Evolutionary conservation across 2,329 filamentous ascomycete genomes (phyloP).

Genomic region (Sclerotinia glacialis): DNA sequence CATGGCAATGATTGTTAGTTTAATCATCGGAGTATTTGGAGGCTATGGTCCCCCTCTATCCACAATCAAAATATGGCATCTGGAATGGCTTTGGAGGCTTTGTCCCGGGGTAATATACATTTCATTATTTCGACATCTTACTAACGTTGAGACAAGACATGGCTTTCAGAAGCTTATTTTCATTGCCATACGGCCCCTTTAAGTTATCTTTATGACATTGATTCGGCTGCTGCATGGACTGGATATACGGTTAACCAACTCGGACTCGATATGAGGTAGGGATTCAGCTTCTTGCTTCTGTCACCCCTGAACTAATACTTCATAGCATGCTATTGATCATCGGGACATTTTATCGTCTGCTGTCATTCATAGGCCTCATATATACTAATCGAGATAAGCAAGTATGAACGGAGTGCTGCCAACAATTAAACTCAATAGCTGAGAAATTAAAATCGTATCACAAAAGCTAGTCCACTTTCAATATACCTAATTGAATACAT

Average conservation of each 20-base stretch:
- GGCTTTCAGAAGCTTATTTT: background rate
- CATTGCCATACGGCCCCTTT: background rate
- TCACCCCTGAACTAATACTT: background rate
- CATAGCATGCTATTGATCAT: background rate
- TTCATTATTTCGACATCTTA: too few species aligned
- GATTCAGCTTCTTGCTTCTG: background rate
- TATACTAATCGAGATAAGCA: background rate
- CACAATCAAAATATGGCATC: background rate
- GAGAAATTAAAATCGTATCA: background rate
- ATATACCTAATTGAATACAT: background rate
- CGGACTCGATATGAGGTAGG: background rate
- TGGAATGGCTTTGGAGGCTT: background rate
- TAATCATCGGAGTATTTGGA: background rate
- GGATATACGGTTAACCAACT: background rate
- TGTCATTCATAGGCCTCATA: background rate
- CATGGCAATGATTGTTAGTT: background rate
- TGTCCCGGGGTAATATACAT: background rate
- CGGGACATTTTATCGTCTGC: background rate
- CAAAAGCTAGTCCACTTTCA: background rate
- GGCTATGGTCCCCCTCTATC: background rate
- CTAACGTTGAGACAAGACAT: background rate
- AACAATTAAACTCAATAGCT: background rate
- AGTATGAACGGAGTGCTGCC: background rate
- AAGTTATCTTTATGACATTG: background rate
- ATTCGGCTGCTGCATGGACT: background rate